Evolutionary conservation across 2,329 filamentous ascomycete genomes (phyloP), one percentile per base, ranked within the genome.

Genomic region (Epichloe gansuensis): DNA sequence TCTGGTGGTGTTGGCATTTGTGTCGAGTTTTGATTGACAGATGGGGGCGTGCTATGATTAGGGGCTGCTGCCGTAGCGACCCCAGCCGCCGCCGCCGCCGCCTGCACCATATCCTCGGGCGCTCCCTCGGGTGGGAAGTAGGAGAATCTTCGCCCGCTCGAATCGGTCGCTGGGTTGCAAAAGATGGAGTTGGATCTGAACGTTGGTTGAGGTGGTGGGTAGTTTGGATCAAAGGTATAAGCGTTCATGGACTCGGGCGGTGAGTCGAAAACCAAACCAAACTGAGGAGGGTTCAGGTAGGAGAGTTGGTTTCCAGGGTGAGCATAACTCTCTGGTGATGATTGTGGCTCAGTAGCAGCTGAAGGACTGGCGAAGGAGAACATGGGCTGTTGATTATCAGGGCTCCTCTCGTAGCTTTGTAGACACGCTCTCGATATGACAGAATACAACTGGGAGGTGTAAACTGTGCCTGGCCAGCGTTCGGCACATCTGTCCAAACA

Each of bases 401-500:
- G 50, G 5, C 57, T 60, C 25, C 75, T 74, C 56, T 91, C 85
- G 67, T 95, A 98, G 60, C 89, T 90, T 65, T 88, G 90, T 61
- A 97, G 74, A 61, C 91, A 95, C 12, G 91, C 90, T 54, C 80
- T 81, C 47, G 91, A 85, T 48, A 98, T 81, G 57, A 88, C 90
- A n/a, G 80, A 76, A 64, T 96, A 97, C 12, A 97, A 78, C 60
- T 93, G 82, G 9, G 88, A 82, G 3, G 91, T 90, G 15, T 89
- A 86, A 41, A 83, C 80, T 2, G 91, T 90, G 11, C 91, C 93
- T 0, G 93, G 93, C 93, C 93, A 97, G 55, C 91, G 79, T 62
- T 91, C 86, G 0, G 87, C 86, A 53, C 88, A 91, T 53, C 85
- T 80, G 54, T 84, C 78, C 55, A 97, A 85, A 4, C 87, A 85